Base-by-base conservation (phyloP, 78 protist species). In the Cavenderia fasciculata region DNA sequence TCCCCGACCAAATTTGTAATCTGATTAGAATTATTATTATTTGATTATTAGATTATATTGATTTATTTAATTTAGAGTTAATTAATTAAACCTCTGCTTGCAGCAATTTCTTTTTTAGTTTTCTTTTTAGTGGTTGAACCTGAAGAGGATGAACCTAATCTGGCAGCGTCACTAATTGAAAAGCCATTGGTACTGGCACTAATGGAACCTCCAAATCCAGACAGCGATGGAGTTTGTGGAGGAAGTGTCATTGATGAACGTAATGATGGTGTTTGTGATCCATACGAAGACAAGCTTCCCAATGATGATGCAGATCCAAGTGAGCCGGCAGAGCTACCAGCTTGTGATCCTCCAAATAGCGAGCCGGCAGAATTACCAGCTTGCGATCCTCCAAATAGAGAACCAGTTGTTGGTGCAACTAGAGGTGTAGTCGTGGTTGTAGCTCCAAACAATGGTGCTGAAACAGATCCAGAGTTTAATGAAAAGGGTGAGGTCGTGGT, bases 201-300 rank as follows among this genome's bases (percentile, higher is more conserved):
- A 19, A 82, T 23, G 16, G 49, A 14, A 18, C 74, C 65, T 5
- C 49, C 47, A 38, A 54, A 66, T 1, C 90, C 65, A 1, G 90
- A 44, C 14, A 82, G 8, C 1, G 40, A n/a, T 31, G 90, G 90
- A 23, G 90, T 82, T 68, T 82, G 90, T 3, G 90, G 90, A 10
- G 56, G 46, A 46, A 62, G 62, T 4, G 74, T 33, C 31, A 74
- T 59, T 1, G 44, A 14, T 21, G 86, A 61, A 12, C 33, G 41
- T 36, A 29, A 49, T 41, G 31, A 46, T 41, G 54, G 57, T 18
- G 34, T 33, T 74, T 74, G 85, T 27, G 33, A 44, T 5, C 49
- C 47, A 2, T 34, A 29, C n/a, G 18, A 34, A 4, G 41, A 38
- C 7, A 7, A 43, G 2, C 18, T 19, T 12, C 34, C 43, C 19